Evolutionary conservation across 23 red algal genomes (phyloP).

Genomic region (Agarophyton chilense): DNA sequence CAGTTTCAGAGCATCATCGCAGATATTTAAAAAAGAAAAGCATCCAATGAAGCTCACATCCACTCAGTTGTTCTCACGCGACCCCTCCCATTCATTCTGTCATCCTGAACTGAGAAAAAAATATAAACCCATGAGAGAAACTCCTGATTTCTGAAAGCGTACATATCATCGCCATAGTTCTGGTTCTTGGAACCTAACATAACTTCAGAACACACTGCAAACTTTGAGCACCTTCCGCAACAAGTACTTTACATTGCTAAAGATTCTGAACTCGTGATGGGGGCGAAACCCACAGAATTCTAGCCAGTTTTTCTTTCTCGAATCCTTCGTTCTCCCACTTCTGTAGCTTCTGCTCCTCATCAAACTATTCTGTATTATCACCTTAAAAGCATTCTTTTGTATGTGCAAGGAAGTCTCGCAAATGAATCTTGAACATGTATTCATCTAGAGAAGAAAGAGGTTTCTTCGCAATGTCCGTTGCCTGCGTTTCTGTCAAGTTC

Average conservation of each 20-base stretch:
- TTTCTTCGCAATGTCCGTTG: constrained; percentile 74
- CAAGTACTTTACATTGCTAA: neutral
- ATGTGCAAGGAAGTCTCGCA: constrained; percentile 94
- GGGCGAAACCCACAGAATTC: constrained; percentile 58
- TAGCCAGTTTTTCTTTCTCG: constrained; percentile 66
- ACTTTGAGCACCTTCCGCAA: neutral
- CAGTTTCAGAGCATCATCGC: constrained; percentile 14
- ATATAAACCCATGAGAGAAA: neutral
- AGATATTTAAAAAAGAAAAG: neutral
- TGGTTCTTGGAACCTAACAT: too few species aligned
- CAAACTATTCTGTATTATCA: constrained; percentile 95
- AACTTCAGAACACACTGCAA: neutral
- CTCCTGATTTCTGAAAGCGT: neutral
- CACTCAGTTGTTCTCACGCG: neutral
- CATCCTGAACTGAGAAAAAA: neutral
- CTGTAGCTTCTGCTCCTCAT: constrained; percentile 86
- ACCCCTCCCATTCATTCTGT: neutral
- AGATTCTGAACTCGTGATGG: constrained; percentile 14
- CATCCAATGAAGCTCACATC: neutral
- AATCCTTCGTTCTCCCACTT: constrained; percentile 62
- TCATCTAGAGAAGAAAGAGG: constrained; percentile 80
- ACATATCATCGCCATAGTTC: too few species aligned
- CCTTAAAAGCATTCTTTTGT: constrained; percentile 93
- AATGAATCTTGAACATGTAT: too few species aligned
- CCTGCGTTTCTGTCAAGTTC: constrained; percentile 75